Evolutionary conservation across 1,284 basidiomycete genomes (phyloP).

Genomic region (Cutaneotrichosporon daszewskae): DNA sequence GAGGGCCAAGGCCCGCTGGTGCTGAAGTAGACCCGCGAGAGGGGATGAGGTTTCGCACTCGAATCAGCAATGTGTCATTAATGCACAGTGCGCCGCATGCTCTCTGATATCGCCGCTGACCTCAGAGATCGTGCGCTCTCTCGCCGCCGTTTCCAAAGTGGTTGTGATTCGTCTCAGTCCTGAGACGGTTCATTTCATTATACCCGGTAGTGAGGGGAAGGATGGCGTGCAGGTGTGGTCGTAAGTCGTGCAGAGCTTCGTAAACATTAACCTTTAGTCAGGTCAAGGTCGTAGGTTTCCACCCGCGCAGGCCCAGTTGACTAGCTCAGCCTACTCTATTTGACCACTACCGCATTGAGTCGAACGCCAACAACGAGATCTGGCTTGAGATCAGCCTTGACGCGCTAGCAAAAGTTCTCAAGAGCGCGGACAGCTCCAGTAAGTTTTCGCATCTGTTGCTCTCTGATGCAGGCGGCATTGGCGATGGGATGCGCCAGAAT

Average conservation of each 20-base stretch:
- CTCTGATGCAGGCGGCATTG: slow-evolving; percentile 3
- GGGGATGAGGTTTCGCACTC: slow-evolving; percentile 64
- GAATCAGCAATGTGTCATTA: slow-evolving; percentile 57
- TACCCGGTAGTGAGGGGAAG: slow-evolving; percentile 65
- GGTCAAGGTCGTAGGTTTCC: slow-evolving; percentile 45
- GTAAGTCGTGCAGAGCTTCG: slow-evolving; percentile 52
- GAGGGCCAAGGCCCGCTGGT: too few species aligned
- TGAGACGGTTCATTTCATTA: slow-evolving; percentile 69
- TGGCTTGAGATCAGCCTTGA: slow-evolving; percentile 62
- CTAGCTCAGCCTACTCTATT: slow-evolving; percentile 62
- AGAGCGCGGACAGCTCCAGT: slow-evolving; percentile 42
- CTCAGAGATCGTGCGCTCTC: slow-evolving; percentile 64
- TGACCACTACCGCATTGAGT: slow-evolving; percentile 75
- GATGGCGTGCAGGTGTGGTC: slow-evolving; percentile 90
- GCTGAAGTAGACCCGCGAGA: too few species aligned
- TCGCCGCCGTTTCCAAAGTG: slow-evolving; percentile 76
- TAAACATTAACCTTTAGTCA: slow-evolving; percentile 26
- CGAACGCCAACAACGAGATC: slow-evolving; percentile 73
- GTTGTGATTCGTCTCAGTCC: slow-evolving; percentile 75
- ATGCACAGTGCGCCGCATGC: slow-evolving; percentile 55
- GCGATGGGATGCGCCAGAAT: slow-evolving; percentile 3
- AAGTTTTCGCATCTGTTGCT: neutral
- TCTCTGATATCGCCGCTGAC: neutral
- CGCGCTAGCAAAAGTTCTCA: slow-evolving; percentile 66
- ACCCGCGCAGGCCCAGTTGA: slow-evolving; percentile 51